Evolutionary conservation across 306 rosid genomes (phyloP).

Genomic region (Styphnolobium japonicum): DNA sequence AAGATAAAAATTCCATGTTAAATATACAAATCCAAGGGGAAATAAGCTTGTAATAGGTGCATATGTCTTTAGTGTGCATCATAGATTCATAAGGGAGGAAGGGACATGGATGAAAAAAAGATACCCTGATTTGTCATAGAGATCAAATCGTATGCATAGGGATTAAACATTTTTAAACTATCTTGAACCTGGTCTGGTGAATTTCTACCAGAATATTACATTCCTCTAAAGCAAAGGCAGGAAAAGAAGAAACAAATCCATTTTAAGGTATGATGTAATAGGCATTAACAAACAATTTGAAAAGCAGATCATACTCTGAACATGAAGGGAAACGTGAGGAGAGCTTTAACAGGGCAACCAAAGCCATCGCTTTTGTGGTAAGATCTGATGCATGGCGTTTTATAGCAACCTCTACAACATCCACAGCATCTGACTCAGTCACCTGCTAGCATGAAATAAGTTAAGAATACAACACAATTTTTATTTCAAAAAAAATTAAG

Average conservation of each 20-base stretch:
- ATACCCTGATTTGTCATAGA: neutral
- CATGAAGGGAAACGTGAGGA: constrained; percentile 95
- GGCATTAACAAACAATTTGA: constrained; percentile 10
- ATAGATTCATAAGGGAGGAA: neutral
- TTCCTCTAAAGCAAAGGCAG: constrained; percentile 13
- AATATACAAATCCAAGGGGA: constrained; percentile 11
- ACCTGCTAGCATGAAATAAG: constrained; percentile 55
- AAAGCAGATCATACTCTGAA: constrained; percentile 69
- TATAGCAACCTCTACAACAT: constrained; percentile 66
- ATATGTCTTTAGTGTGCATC: neutral
- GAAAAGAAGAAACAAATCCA: constrained; percentile 17
- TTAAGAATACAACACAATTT: neutral
- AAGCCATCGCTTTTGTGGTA: constrained; percentile 86
- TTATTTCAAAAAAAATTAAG: neutral
- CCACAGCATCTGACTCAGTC: constrained; percentile 85
- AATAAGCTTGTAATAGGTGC: constrained; percentile 2
- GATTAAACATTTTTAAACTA: constrained; percentile 3
- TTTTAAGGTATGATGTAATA: constrained; percentile 3
- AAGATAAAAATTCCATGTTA: constrained; percentile 27
- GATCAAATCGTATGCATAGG: neutral
- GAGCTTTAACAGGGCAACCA: constrained; percentile 86
- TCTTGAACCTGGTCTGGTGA: neutral
- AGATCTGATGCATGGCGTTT: constrained; percentile 73
- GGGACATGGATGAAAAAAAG: neutral
- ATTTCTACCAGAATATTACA: constrained; percentile 4